Conservation (phyloP, 73 alveolate species). For the Paramecium sexaurelia region DNA sequence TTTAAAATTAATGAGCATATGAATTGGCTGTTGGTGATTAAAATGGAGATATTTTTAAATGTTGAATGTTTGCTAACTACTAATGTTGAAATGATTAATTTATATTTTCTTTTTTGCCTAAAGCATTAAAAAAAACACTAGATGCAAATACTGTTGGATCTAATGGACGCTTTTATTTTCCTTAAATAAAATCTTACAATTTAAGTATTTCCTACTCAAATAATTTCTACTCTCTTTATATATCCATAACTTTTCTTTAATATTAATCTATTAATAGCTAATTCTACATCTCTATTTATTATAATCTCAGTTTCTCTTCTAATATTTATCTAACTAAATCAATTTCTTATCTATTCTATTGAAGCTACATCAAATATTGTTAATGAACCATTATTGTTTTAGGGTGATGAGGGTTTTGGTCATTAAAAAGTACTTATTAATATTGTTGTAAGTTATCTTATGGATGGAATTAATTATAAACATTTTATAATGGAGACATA, state of each 20-base stretch:
- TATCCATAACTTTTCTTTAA: slow-evolving; percentile 38
- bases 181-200: slow-evolving; percentile 40
- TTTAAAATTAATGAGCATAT: neutral
- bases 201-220: slow-evolving; percentile 14
- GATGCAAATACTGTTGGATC: slow-evolving; percentile 50
- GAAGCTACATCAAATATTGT: neutral
- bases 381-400: slow-evolving; percentile 41
- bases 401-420: neutral
- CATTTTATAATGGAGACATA: neutral
- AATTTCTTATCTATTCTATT: slow-evolving; percentile 38
- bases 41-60: neutral
- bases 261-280: slow-evolving; percentile 30
- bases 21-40: neutral
- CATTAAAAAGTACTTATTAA: neutral
- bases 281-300: slow-evolving; percentile 51
- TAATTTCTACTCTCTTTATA: slow-evolving; percentile 29
- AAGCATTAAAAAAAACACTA: neutral
- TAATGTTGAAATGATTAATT: neutral
- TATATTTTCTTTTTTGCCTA: neutral
- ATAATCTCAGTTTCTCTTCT: slow-evolving; percentile 43
- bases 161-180: slow-evolving; percentile 22
- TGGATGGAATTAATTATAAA: neutral
- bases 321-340: slow-evolving; percentile 23
- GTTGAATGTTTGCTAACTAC: neutral
- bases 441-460: neutral